Evolutionary conservation across 1,284 basidiomycete genomes (phyloP).

Genomic region (Ceratobasidium theobromae): DNA sequence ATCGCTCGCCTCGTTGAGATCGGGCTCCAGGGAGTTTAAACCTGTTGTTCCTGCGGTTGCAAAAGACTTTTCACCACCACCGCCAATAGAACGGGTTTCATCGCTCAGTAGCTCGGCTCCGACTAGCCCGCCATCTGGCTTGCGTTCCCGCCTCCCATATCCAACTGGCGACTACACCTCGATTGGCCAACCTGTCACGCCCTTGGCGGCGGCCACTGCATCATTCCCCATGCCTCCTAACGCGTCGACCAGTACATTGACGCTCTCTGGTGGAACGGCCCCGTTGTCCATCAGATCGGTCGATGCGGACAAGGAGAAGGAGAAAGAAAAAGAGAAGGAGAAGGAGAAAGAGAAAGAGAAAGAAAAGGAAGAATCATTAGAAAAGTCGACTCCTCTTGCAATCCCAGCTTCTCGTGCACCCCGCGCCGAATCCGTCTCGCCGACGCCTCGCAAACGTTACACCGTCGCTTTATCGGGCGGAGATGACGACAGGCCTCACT

Average conservation of each 20-base stretch:
- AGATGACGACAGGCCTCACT: conserved; percentile 46
- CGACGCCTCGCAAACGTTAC: conserved; percentile 65
- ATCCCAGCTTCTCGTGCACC: conserved; percentile 5
- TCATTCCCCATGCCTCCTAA: conserved; percentile 31
- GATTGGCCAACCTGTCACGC: conserved; percentile 50
- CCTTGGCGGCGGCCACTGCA: conserved; percentile 36
- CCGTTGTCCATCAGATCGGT: conserved; percentile 13
- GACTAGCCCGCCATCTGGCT: conserved; percentile 2
- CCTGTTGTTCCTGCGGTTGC: conserved; percentile 10
- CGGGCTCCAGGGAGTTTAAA: conserved; percentile 21
- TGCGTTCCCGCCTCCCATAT: conserved; percentile 59
- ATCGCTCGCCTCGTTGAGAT: not conserved
- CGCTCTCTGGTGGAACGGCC: conserved; percentile 20
- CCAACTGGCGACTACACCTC: conserved; percentile 75
- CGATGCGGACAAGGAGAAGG: conserved; percentile 16
- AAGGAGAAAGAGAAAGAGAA: conserved; percentile 20
- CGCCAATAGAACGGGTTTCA: conserved; percentile 4
- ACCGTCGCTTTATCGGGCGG: conserved; percentile 72
- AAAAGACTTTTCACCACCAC: conserved; percentile 25
- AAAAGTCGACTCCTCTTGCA: conserved; percentile 9
- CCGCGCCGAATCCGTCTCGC: conserved; percentile 39
- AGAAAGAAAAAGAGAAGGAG: no score
- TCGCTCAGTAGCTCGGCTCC: not conserved
- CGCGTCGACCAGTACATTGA: conserved; percentile 24
- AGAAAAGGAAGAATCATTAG: not conserved